Percentiles rank a stretch among this genome's conserved stretches.
phyloP scores from a whole-genome alignment of 768 basidiomycete genomes.

The Paxillus ammoniavirescens region DNA sequence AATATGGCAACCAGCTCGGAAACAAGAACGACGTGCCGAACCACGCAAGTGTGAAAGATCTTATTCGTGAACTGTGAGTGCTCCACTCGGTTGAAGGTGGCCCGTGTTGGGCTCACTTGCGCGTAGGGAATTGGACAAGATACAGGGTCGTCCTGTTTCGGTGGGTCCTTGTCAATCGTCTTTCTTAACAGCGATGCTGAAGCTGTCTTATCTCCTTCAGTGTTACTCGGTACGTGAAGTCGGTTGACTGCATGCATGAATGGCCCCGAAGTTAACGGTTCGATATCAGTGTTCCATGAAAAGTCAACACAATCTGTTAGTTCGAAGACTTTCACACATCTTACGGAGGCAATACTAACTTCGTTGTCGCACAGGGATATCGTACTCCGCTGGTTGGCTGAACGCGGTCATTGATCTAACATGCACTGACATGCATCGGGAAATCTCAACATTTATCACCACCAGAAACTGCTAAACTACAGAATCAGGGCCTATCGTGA shows the following conservation, averaged over 20 bases:
- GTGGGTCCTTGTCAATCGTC: constrained; percentile 44
- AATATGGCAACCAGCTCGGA: constrained; percentile 54
- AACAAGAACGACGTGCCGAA: constrained; percentile 89
- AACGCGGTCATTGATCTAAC: constrained; percentile 60
- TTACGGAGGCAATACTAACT: background rate
- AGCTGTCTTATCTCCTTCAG: constrained; percentile 32
- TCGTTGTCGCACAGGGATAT: constrained; percentile 57
- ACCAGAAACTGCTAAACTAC: background rate
- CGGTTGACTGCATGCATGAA: background rate
- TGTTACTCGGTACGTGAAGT: constrained; percentile 69
- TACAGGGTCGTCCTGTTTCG: constrained; percentile 79
- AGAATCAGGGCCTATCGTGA: background rate
- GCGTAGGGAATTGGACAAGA: constrained; percentile 63
- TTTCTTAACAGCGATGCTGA: background rate
- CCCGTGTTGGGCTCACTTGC: constrained; percentile 25
- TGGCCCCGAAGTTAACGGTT: background rate
- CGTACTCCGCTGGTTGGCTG: constrained; percentile 83
- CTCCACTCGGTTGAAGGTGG: too few species aligned
- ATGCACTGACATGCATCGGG: background rate
- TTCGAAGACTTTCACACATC: background rate
- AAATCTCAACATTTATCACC: background rate
- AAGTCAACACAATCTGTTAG: constrained; percentile 89
- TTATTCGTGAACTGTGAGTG: constrained; percentile 73
- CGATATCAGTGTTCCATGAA: constrained; percentile 91
- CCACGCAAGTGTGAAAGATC: constrained; percentile 76